Evolutionary conservation across 306 rosid species (phyloP), one percentile per base, ranked within the genome.

Genomic region (Acacia acuminata): DNA sequence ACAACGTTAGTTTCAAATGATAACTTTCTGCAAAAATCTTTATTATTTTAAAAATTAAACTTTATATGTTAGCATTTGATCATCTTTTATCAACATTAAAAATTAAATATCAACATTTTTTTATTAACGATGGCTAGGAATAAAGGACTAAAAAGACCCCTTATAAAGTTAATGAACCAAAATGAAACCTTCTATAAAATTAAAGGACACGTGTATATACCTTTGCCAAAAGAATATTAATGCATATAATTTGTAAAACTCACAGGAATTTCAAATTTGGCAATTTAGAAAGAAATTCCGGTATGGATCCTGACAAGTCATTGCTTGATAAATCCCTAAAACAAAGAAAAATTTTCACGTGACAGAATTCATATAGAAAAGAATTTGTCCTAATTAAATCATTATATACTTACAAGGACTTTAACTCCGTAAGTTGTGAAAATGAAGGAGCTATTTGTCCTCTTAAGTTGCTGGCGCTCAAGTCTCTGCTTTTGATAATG

Each of bases 251-350:
- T 14, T 48, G 55, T 48, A 48, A 17, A 51, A 51, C 61, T 55
- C 3, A 55, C 61, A 55, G 61, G 25, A 55, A 0, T 20, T 0
- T 55, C 40, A 10, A 55, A 55, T 24, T 55, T n/a, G 34, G 63
- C 53, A 89, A 51, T 22, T 42, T n/a, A n/a, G 84, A 82, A 1
- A 86, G 56, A 64, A 80, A 78, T 3, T 70, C 74, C 0, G 90
- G 92, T 3, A 89, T 1, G 11, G 80, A 13, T 51, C 90, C 90
- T 0, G 87, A 79, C 22, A 89, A 77, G 10, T 80, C 78, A 71
- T 89, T 89, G 73, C 70, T 17, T 32, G 90, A 84, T 36, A 86
- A 82, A 78, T 89, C 87, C 85, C 90, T 89, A 70, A 19, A 48
- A 58, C 6, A 61, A 3, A 60, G 11, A 0, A 36, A 36, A 24